Evolutionary conservation across 1,284 basidiomycete species (phyloP), one percentile per base, ranked within the genome.

Genomic region (Hymenochaete sp.): DNA sequence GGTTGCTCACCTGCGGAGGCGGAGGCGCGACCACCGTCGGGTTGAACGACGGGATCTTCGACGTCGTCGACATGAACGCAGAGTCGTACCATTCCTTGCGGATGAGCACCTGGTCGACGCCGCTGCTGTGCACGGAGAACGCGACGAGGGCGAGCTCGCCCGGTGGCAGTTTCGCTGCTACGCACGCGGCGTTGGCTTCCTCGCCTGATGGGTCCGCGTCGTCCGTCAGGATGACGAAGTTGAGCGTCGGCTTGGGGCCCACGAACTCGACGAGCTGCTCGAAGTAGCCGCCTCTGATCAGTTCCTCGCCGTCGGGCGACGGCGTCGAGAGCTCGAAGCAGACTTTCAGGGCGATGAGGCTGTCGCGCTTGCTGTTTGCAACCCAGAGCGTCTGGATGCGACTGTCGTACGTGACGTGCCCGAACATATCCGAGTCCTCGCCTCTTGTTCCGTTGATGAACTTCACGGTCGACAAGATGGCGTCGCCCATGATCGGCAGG

Each of bases 371-470:
- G 59, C 77, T 85, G 60, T 88, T 88, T 44, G 85, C 83, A 22
- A 89, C 71, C 86, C 86, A 89, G 13, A 89, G 67, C 0, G 84
- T 87, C 62, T 83, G 80, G 48, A 88, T 85, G 39, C 83, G 68
- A 0, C 81, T 71, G 62, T 89, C 85, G 57, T 89, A 88, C 57
- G 76, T 81, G 53, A 81, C 75, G 56, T 89, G 86, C 11, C 85
- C 83, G 59, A 87, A 89, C 84, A 89, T 88, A 5, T 85, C 82
- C 10, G 67, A 67, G 53, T 87, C 85, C 24, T 87, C 73, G 50
- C 71, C 70, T n/a, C 32, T n/a, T 42, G 60, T 62, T 19, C 76
- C 76, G 52, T 80, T 83, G 56, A 82, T 66, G 57, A 89, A 89
- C 57, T 77, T 83, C 61, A 87, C 68, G 2, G 81, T 86, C n/a